phyloP scores from a whole-genome alignment of 768 basidiomycete genomes.

The Leccinum sublutescens region DNA sequence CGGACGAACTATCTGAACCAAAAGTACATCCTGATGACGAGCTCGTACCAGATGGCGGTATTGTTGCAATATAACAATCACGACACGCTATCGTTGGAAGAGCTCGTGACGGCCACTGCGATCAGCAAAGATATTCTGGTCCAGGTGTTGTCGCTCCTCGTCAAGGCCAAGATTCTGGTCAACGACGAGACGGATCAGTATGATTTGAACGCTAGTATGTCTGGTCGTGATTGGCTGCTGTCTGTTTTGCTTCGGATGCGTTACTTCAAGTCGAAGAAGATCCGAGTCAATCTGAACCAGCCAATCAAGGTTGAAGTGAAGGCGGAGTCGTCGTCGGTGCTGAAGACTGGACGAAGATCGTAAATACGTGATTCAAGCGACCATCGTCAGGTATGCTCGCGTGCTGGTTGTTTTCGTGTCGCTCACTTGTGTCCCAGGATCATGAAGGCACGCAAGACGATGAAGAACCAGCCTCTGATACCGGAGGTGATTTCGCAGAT shows the following conservation, averaged over 20 bases:
- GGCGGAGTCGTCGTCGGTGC: constrained; percentile 82
- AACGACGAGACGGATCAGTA: constrained; percentile 89
- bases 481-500: constrained; percentile 90
- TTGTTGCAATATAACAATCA: constrained; percentile 90
- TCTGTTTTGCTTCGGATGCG: background rate
- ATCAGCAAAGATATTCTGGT: constrained; percentile 79
- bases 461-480: constrained; percentile 91
- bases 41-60: constrained; percentile 94
- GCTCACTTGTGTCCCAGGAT: constrained; percentile 48
- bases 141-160: constrained; percentile 58
- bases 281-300: constrained; percentile 85
- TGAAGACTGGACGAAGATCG: constrained; percentile 95
- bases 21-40: constrained; percentile 96
- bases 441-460: constrained; percentile 93
- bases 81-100: constrained; percentile 80
- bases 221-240: background rate
- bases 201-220: constrained; percentile 80
- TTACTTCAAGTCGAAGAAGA: constrained; percentile 89
- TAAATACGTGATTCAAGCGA: constrained; percentile 94
- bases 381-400: constrained; percentile 67
- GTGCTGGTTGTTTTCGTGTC: background rate
- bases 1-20: constrained; percentile 90
- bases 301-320: constrained; percentile 95
- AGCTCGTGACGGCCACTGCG: constrained; percentile 75
- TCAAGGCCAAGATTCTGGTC: constrained; percentile 87